Conservation (phyloP, 257 asterid species). For the Jacaranda copaia region DNA sequence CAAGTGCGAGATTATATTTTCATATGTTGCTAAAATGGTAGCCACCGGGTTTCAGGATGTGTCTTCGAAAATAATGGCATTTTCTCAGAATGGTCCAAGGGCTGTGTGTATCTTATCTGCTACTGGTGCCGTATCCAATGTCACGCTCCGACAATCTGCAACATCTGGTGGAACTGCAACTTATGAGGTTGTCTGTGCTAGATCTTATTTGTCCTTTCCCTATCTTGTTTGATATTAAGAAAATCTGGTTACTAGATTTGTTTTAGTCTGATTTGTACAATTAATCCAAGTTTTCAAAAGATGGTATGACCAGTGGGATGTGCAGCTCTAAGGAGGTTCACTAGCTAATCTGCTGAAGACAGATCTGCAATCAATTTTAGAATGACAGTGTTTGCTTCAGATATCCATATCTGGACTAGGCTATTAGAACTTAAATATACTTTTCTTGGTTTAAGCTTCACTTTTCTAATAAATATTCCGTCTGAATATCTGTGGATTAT, state of each 20-base stretch:
- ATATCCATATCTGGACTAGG: conserved; percentile 3
- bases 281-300: conserved; percentile 7
- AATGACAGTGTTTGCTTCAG: neutral
- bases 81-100: conserved; percentile 63
- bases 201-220: neutral
- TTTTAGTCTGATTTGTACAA: conserved; percentile 10
- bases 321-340: neutral
- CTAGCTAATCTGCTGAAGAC: neutral
- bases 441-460: neutral
- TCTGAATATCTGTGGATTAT: conserved; percentile 1
- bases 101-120: conserved; percentile 66
- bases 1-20: conserved; percentile 12
- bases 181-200: conserved; percentile 54
- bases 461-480: neutral
- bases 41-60: conserved; percentile 61
- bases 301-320: neutral
- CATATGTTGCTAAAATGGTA: conserved; percentile 27
- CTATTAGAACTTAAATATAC: neutral
- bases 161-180: conserved; percentile 73
- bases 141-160: conserved; percentile 62
- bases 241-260: conserved; percentile 9
- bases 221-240: neutral
- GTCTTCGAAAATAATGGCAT: conserved; percentile 62
- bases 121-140: conserved; percentile 62
- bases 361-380: neutral